Evolutionary conservation across 1,284 basidiomycete genomes (phyloP).

Genomic region (Stygiomarasmius scandens): DNA sequence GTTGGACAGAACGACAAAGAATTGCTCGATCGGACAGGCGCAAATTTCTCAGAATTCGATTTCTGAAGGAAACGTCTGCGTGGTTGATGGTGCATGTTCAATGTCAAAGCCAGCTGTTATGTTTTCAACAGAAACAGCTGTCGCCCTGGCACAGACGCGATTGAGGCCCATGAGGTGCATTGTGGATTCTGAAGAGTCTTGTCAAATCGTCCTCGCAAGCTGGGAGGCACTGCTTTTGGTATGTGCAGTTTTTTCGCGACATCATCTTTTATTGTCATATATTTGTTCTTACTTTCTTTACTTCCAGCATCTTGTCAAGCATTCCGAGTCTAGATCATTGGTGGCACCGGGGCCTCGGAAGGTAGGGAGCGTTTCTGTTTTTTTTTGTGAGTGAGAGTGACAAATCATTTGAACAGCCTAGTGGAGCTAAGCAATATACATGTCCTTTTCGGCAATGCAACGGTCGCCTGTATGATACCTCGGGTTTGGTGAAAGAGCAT

Average conservation of each 20-base stretch:
- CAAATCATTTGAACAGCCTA: background rate
- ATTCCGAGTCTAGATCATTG: background rate
- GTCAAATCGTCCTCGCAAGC: background rate
- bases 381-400: no score
- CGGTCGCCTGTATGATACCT: background rate
- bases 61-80: background rate
- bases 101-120: background rate
- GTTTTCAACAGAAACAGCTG: background rate
- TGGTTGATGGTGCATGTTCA: background rate
- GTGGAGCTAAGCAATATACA: background rate
- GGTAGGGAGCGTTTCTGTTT: background rate
- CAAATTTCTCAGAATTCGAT: background rate
- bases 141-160: background rate
- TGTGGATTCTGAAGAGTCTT: background rate
- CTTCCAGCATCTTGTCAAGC: background rate
- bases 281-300: background rate
- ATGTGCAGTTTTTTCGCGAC: background rate
- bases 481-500: background rate
- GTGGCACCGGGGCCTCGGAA: background rate
- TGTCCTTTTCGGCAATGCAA: background rate
- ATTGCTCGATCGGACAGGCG: background rate
- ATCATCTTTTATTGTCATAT: background rate
- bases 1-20: background rate
- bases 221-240: background rate
- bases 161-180: background rate